Conservation (phyloP, 2,329 filamentous ascomycete genomes). For the Curvularia verruculosa region DNA sequence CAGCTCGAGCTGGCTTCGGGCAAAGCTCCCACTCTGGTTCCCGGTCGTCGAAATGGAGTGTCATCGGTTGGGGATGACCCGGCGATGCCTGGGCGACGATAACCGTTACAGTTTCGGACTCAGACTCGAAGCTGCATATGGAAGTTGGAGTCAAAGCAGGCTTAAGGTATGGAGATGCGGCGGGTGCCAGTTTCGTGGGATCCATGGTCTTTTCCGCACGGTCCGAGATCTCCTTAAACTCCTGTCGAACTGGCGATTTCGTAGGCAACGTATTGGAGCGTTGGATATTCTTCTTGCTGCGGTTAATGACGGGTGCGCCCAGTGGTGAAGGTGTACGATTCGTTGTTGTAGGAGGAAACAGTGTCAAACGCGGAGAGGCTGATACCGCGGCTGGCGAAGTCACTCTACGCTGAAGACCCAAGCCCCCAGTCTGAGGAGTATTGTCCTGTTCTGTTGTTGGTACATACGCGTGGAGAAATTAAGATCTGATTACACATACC, state of each 20-base stretch:
- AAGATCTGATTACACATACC: slow-evolving; percentile 29
- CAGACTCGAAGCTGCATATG: slow-evolving; percentile 39
- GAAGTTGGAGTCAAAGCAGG: slow-evolving; percentile 35
- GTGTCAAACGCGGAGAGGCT: slow-evolving; percentile 30
- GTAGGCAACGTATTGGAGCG: slow-evolving; percentile 41
- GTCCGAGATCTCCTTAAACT: slow-evolving; percentile 22
- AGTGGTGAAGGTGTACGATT: slow-evolving; percentile 37
- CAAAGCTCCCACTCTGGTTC: slow-evolving; percentile 44
- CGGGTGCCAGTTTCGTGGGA: slow-evolving; percentile 14
- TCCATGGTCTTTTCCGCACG: slow-evolving; percentile 9
- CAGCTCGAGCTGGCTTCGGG: slow-evolving; percentile 25
- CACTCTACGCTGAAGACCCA: slow-evolving; percentile 34
- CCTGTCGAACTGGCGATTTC: slow-evolving; percentile 37
- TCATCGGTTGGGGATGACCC: slow-evolving; percentile 22
- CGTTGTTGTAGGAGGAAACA: slow-evolving; percentile 39
- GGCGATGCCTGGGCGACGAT: slow-evolving; percentile 27
- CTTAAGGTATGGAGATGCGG: slow-evolving; percentile 20
- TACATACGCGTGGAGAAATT: background rate
- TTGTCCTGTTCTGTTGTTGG: slow-evolving; percentile 27
- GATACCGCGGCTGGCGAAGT: slow-evolving; percentile 36
- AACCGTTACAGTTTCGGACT: slow-evolving; percentile 38
- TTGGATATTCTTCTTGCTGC: slow-evolving; percentile 29
- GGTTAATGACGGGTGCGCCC: slow-evolving; percentile 22
- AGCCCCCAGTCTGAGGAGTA: slow-evolving; percentile 18
- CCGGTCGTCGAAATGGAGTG: slow-evolving; percentile 29